These are phyloP conservation scores for Acer yangbiense DNA, from an alignment of 345 rosid species.

Conservation along the genomic window DNA sequence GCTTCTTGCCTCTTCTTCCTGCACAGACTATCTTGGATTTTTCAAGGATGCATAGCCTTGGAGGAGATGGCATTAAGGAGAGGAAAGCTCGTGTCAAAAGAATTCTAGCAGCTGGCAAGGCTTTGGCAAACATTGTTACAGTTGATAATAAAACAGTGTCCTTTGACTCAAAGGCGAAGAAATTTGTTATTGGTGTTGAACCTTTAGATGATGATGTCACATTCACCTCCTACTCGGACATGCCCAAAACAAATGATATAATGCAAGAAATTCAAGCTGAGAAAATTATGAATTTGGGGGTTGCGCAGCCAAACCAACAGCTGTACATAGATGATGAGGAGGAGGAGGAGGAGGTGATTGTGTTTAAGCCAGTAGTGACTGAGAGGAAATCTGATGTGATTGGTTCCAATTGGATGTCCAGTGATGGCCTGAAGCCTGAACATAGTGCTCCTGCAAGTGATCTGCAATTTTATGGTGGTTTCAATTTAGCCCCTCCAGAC, in stretches of 20 bases:
- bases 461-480: conserved; percentile 40
- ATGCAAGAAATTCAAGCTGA: conserved; percentile 38
- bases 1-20: conserved; percentile 83
- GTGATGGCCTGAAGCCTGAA: conserved; percentile 49
- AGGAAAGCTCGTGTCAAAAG: conserved; percentile 68
- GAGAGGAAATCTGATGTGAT: conserved; percentile 57
- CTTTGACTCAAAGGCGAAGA: conserved; percentile 74
- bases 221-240: conserved; percentile 30
- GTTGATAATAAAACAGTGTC: conserved; percentile 58
- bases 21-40: conserved; percentile 88
- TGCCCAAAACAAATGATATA: conserved; percentile 31
- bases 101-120: conserved; percentile 86
- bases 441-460: conserved; percentile 40
- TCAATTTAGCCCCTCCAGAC: conserved; percentile 46
- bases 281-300: conserved; percentile 31
- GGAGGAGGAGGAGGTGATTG: conserved; percentile 93
- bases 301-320: conserved; percentile 38
- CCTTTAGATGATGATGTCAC: conserved; percentile 46
- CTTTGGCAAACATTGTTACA: conserved; percentile 56
- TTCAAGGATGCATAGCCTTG: conserved; percentile 69
- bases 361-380: conserved; percentile 73
- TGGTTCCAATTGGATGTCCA: conserved; percentile 40
- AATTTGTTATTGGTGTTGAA: conserved; percentile 71
- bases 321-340: conserved; percentile 60
- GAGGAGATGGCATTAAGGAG: conserved; percentile 66